phyloP scores from a whole-genome alignment of 441 rosid genomes.

The Populus trichocarpa region DNA sequence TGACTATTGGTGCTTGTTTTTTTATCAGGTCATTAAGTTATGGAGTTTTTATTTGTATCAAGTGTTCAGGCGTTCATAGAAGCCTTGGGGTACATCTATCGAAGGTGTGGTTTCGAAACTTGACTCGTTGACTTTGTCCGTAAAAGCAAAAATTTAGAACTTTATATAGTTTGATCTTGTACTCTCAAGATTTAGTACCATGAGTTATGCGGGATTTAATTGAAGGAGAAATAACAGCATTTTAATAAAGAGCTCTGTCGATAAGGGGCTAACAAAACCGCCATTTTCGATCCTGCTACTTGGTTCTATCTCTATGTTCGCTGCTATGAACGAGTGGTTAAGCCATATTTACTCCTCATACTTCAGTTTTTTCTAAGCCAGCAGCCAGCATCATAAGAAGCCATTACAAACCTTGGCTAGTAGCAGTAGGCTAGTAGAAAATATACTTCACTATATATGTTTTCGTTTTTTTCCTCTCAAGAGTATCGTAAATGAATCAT shows the following conservation, averaged over 20 bases:
- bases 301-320: neutral
- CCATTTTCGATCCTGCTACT: neutral
- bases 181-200: neutral
- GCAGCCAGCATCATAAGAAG: neutral
- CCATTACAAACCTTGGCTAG: neutral
- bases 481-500: neutral
- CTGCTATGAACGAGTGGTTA: no score
- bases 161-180: neutral
- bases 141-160: neutral
- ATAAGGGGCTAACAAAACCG: neutral
- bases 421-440: neutral
- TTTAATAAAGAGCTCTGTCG: neutral
- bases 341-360: neutral
- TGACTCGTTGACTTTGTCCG: neutral
- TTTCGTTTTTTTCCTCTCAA: neutral
- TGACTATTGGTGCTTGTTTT: conserved; percentile 18
- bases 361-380: neutral
- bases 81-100: conserved; percentile 98
- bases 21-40: conserved; percentile 61
- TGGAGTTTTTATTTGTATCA: conserved; percentile 93
- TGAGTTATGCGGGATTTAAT: neutral
- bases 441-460: neutral
- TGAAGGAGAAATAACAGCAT: neutral
- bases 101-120: conserved; percentile 47
- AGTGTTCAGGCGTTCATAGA: conserved; percentile 95